These are phyloP conservation scores for Geotrichum siamense DNA, from an alignment of 1,139 yeast genomes.

Conservation along the genomic window DNA sequence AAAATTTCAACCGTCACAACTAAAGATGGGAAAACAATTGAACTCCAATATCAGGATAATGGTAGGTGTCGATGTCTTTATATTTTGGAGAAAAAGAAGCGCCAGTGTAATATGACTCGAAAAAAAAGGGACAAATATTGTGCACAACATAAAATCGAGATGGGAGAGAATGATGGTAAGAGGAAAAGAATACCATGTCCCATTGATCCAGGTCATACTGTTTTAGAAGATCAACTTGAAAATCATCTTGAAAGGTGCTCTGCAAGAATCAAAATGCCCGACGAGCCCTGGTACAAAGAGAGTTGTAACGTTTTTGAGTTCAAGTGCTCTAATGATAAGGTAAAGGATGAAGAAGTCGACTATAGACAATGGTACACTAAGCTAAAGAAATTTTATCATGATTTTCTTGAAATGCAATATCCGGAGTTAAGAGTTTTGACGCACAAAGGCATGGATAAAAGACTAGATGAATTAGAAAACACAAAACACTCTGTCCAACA, in stretches of 20 bases:
- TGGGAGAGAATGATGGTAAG: constrained; percentile 24
- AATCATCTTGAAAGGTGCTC: constrained; percentile 61
- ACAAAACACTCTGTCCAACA: constrained; percentile 80
- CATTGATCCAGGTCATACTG: constrained; percentile 63
- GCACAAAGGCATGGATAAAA: constrained; percentile 32
- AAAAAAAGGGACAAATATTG: constrained; percentile 48
- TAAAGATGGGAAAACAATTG: constrained; percentile 6
- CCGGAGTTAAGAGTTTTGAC: constrained; percentile 19
- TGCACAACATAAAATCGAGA: constrained; percentile 46
- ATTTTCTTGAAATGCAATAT: constrained; percentile 15
- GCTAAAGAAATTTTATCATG: constrained; percentile 28
- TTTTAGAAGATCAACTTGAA: constrained; percentile 53
- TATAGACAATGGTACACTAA: constrained; percentile 34
- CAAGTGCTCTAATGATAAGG: neutral
- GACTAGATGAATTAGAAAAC: constrained; percentile 45
- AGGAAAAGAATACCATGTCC: constrained; percentile 66
- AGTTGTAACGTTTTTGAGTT: constrained; percentile 37
- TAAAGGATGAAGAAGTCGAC: constrained; percentile 15
- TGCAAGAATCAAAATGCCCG: constrained; percentile 34
- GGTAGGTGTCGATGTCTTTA: constrained; percentile 42
- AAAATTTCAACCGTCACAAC: too few relatives aligned
- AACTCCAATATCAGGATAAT: constrained; percentile 16
- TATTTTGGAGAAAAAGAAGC: constrained; percentile 41
- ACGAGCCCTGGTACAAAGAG: constrained; percentile 41
- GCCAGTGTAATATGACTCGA: constrained; percentile 58